Evolutionary conservation across 768 basidiomycete genomes (phyloP), one percentile per base, ranked within the genome.

Genomic region (Trametes cinnabarina): DNA sequence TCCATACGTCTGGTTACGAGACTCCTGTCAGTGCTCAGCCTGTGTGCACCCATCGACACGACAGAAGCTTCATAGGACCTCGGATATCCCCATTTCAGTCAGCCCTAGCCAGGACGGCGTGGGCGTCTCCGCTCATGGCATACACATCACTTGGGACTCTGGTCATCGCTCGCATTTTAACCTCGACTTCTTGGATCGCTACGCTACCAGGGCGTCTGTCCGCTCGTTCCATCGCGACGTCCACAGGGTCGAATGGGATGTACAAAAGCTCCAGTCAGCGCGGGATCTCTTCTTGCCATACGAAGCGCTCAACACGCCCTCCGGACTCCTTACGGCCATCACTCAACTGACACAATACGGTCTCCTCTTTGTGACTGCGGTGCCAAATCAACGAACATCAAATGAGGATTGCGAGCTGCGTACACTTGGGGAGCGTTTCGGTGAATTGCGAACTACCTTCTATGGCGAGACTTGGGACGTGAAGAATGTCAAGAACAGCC

Each of bases 401-500:
- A 71, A 89, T 56, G 77, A 80, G 25, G 72, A 71, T 0, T 94
- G 92, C 68, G 88, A 88, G 69, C 70, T 94, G 28, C 77, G 82
- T 3, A 73, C 57, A n/a, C 76, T 98, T 3, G 91, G 84, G 2
- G 74, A 77, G 25, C 69, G 66, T 22, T 89, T 98, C 64, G 89
- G 92, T 6, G 82, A 91, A 62, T 77, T 98, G 25, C 77, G 93
- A 25, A 76, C 80, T 43, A 98, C 94, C 9, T 95, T 98, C 70
- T 99, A 99, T 64, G 96, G 96, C 0, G 76, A 80, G 43, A 68
- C 88, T 1, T 98, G 94, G 93, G 85, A 97, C 69, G 95, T 98
- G 25, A 83, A 84, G 73, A 91, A 86, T 59, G 65, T 85, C 39
- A 74, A 71, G 40, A 78, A 91, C 54, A 90, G 90, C 66, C 82